Conservation (phyloP, 805 yeast genomes). For the Yarrowia yakushimensis region DNA sequence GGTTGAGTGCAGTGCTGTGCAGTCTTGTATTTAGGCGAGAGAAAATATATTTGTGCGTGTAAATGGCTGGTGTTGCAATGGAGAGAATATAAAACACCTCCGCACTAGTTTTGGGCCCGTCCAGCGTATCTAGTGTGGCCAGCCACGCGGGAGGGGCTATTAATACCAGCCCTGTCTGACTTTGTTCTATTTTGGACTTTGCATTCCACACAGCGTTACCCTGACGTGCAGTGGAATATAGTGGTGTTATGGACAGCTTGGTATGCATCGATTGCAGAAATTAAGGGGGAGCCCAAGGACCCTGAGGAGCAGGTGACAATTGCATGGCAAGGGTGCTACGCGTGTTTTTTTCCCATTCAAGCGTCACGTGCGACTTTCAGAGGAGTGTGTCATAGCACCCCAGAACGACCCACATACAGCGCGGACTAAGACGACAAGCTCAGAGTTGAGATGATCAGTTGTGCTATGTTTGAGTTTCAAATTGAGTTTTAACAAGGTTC, state of each 20-base stretch:
- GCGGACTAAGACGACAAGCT: background rate
- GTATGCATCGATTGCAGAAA: constrained; percentile 7
- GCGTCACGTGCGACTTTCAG: background rate
- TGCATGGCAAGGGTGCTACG: background rate
- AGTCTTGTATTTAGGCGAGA: background rate
- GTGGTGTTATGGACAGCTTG: background rate
- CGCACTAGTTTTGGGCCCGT: background rate
- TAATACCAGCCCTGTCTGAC: constrained; percentile 11
- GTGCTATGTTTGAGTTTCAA: background rate
- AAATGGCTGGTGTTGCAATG: background rate
- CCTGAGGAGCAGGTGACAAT: background rate
- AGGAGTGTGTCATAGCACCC: background rate
- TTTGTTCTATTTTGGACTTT: constrained; percentile 7
- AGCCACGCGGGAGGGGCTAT: background rate
- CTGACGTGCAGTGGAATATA: background rate
- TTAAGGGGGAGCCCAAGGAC: background rate
- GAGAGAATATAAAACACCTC: background rate
- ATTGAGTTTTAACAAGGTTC: background rate
- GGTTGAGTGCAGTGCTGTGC: background rate
- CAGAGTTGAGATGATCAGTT: background rate
- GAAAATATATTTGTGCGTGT: background rate
- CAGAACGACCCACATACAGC: background rate
- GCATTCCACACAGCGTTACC: constrained; percentile 9
- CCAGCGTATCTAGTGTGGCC: background rate
- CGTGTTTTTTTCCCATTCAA: background rate